Evolutionary conservation across 495 filamentous ascomycete species (phyloP).

Genomic region (Xylaria cubensis): DNA sequence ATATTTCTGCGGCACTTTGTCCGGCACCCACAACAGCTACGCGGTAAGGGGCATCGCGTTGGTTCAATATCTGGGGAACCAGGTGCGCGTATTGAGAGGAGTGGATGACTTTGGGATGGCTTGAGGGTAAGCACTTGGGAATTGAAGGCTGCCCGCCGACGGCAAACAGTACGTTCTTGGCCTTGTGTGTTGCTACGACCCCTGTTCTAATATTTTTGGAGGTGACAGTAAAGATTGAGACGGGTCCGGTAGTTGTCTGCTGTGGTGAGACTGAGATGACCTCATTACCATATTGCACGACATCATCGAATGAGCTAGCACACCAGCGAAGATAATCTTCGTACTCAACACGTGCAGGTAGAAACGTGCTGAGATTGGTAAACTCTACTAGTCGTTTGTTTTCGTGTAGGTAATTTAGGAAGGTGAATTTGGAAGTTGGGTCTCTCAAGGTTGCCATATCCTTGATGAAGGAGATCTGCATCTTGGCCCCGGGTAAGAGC

Average conservation of each 20-base stretch:
- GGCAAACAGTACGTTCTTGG: slow-evolving; percentile 86
- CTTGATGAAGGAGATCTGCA: slow-evolving; percentile 99
- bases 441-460: slow-evolving; percentile 89
- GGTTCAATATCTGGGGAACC: slow-evolving; percentile 64
- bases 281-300: slow-evolving; percentile 79
- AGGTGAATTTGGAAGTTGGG: slow-evolving; percentile 90
- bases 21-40: slow-evolving; percentile 88
- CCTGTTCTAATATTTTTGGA: slow-evolving; percentile 49
- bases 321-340: slow-evolving; percentile 97
- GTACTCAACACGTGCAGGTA: slow-evolving; percentile 86
- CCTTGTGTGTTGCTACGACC: slow-evolving; percentile 44
- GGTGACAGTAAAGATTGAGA: slow-evolving; percentile 57
- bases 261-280: slow-evolving; percentile 66
- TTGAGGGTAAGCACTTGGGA: slow-evolving; percentile 66
- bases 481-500: slow-evolving; percentile 88
- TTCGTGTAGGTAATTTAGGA: slow-evolving; percentile 88
- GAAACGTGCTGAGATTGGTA: slow-evolving; percentile 86
- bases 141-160: slow-evolving; percentile 82
- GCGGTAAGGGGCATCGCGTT: slow-evolving; percentile 64
- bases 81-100: slow-evolving; percentile 83
- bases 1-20: slow-evolving; percentile 95
- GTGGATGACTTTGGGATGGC: slow-evolving; percentile 76
- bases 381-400: slow-evolving; percentile 84
- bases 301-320: slow-evolving; percentile 76
- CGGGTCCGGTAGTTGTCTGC: slow-evolving; percentile 45